Percentiles rank a stretch among this genome's conserved stretches.
These are phyloP conservation scores for Chalciporus chontae DNA, from an alignment of 768 basidiomycete species.

Conservation along the genomic window DNA sequence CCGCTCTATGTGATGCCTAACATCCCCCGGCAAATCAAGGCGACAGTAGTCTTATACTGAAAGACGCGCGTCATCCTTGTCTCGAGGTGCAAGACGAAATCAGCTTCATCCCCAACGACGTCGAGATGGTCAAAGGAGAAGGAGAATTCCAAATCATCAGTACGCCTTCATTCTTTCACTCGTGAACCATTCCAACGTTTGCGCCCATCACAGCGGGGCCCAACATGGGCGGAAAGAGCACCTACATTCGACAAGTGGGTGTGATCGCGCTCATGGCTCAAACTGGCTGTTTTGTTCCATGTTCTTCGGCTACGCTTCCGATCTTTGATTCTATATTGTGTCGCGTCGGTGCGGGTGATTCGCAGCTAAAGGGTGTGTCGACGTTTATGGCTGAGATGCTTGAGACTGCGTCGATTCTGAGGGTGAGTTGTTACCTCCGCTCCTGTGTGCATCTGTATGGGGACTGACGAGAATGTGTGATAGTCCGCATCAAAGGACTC, in stretches of 20 bases:
- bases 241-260: constrained; percentile 92
- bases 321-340: constrained; percentile 96
- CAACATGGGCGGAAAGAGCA: constrained; percentile 99
- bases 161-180: constrained; percentile 30
- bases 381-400: constrained; percentile 99
- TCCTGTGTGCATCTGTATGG: background rate
- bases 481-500: constrained; percentile 92
- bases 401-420: constrained; percentile 92
- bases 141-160: constrained; percentile 97
- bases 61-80: constrained; percentile 92
- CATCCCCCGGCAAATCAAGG: constrained; percentile 41
- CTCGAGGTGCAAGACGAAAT: constrained; percentile 95
- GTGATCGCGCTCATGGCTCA: constrained; percentile 98
- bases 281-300: constrained; percentile 93
- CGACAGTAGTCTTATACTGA: constrained; percentile 72
- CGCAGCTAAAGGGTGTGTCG: constrained; percentile 94
- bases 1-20: constrained; percentile 1
- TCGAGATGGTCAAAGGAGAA: constrained; percentile 89
- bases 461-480: background rate
- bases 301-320: constrained; percentile 78
- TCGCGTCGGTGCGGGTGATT: constrained; percentile 95
- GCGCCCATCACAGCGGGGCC: constrained; percentile 66
- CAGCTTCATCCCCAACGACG: constrained; percentile 92
- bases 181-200: background rate
- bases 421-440: constrained; percentile 42